Conservation (phyloP, 495 filamentous ascomycete genomes). For the Penicillium tannophilum region DNA sequence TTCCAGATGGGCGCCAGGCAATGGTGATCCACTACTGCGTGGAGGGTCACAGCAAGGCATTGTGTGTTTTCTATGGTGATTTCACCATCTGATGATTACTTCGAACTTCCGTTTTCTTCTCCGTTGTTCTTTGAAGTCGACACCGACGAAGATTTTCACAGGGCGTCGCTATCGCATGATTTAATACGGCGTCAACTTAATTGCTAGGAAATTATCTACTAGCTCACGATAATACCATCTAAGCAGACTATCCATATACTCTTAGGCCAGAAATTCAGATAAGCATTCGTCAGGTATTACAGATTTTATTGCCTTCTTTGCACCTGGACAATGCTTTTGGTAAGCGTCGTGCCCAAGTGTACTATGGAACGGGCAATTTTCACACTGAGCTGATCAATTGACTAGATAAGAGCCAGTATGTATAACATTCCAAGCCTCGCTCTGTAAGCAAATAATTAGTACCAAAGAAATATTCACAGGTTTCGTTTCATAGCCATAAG, state of each 20-base stretch:
- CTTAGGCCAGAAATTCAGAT: too few species aligned
- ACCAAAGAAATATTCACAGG: neutral
- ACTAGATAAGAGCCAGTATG: neutral
- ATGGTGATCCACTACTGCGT: constrained; percentile 90
- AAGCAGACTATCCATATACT: neutral
- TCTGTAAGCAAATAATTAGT: neutral
- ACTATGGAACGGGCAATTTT: too few species aligned
- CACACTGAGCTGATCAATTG: too few species aligned
- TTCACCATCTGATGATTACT: constrained; percentile 33
- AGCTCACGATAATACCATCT: neutral
- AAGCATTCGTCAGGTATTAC: too few species aligned
- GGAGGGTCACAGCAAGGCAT: constrained; percentile 82
- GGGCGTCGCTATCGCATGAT: neutral
- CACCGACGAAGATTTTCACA: neutral
- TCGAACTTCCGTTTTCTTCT: neutral
- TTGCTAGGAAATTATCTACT: neutral
- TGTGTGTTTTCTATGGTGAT: constrained; percentile 57
- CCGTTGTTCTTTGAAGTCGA: neutral
- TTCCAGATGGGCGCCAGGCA: constrained; percentile 54
- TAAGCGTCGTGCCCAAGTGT: too few species aligned
- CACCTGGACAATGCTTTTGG: too few species aligned
- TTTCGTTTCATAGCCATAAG: neutral
- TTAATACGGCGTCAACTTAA: neutral
- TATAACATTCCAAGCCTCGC: neutral
- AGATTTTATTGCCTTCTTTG: too few species aligned